These are phyloP conservation scores for Rhodotorula sp. DNA, from an alignment of 1,284 basidiomycete species.

Conservation along the genomic window DNA sequence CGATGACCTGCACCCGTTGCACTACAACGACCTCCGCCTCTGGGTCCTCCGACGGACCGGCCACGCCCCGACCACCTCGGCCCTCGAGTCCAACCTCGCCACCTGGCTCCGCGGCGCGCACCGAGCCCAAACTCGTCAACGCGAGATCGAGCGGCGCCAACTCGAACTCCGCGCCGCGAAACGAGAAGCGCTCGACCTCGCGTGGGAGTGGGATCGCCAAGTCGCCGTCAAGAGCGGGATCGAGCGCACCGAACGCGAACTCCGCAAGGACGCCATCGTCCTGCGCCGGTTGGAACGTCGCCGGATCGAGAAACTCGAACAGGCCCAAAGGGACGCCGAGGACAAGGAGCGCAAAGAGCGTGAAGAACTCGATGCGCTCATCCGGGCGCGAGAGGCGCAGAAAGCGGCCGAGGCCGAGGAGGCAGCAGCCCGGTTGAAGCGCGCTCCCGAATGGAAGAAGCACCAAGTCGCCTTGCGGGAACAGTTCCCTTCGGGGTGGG, in stretches of 20 bases:
- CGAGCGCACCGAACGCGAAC: neutral
- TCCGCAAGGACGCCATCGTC: neutral
- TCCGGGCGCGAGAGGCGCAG: neutral
- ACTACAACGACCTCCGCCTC: slow-evolving; percentile 4
- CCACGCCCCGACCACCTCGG: slow-evolving; percentile 1
- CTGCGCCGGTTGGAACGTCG: neutral
- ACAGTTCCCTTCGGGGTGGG: slow-evolving; percentile 58
- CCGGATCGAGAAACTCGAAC: neutral
- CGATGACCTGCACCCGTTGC: neutral
- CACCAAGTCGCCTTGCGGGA: slow-evolving; percentile 28
- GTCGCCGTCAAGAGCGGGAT: slow-evolving; percentile 8
- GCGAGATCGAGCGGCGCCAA: neutral
- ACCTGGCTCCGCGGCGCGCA: neutral
- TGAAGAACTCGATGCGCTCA: neutral
- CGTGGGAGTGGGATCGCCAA: slow-evolving; percentile 30
- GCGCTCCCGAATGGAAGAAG: slow-evolving; percentile 21
- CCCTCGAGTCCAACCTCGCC: neutral
- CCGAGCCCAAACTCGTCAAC: neutral
- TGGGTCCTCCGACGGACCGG: neutral
- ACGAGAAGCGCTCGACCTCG: slow-evolving; percentile 17
- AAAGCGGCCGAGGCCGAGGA: neutral
- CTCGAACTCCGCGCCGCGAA: neutral
- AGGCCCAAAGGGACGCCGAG: neutral
- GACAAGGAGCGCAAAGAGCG: neutral
- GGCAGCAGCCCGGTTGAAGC: too few relatives aligned